phyloP scores from a whole-genome alignment of 2,329 filamentous ascomycete genomes.

The Penicillium sp. region DNA sequence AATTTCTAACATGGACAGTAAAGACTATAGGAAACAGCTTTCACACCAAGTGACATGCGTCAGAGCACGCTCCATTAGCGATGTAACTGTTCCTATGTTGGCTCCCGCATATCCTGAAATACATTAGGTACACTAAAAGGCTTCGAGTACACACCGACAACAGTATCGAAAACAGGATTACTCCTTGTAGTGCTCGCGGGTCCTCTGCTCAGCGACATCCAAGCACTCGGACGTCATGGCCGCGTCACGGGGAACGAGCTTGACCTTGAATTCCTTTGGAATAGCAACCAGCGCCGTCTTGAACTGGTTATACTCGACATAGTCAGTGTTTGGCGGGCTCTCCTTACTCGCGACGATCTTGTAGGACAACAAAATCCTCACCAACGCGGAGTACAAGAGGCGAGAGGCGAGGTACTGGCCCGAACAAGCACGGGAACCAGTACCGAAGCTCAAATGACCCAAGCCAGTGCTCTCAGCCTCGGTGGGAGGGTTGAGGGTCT shows the following conservation, averaged over 20 bases:
- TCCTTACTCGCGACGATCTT: conserved; percentile 44
- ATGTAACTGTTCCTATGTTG: no score
- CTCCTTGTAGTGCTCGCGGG: conserved; percentile 44
- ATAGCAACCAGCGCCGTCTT: conserved; percentile 54
- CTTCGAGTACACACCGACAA: accelerated
- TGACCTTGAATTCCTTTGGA: conserved; percentile 51
- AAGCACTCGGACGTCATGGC: conserved; percentile 36
- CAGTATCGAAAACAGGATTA: conserved; percentile 1
- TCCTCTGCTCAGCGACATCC: conserved; percentile 38
- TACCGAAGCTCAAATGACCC: conserved; percentile 50
- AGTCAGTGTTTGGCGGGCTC: conserved; percentile 52
- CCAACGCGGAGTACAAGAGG: conserved; percentile 48
- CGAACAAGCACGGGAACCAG: conserved; percentile 51
- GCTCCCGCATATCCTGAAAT: no score
- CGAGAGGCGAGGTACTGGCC: conserved; percentile 51
- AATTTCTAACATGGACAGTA: no score
- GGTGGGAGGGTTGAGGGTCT: conserved; percentile 31
- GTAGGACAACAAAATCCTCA: conserved; percentile 48
- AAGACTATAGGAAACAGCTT: no score
- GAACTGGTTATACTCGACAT: conserved; percentile 54
- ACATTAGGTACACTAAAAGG: background rate
- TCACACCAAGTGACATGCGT: no score
- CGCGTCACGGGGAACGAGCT: conserved; percentile 45
- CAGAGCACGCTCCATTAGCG: no score
- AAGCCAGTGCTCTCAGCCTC: conserved; percentile 43